Base-by-base conservation (phyloP, 169 alveolate species). In the Nephromyces sp. region DNA sequence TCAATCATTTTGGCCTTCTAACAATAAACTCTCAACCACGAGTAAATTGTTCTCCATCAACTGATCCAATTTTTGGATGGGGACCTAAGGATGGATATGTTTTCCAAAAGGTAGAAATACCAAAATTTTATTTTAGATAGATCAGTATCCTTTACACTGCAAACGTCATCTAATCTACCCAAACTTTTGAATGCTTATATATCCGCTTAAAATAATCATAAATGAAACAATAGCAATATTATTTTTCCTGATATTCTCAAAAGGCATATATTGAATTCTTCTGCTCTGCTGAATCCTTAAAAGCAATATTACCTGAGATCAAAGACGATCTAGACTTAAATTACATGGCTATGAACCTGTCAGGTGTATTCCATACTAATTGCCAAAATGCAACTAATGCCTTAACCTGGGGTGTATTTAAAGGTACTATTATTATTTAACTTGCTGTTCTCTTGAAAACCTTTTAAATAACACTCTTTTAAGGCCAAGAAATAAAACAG, bases 341-440 rank as follows among this genome's bases (percentile, higher is more conserved):
- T 32, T 83, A 80, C 67, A 68, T 73, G 65, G 91, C 90, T 6
- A 31, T 74, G 53, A 81, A 79, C 62, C n/a, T 15, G n/a, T 15
- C 15, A 5, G 81, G 74, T 32, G 61, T 64, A 5, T 61, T 32
- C 43, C 52, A n/a, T 8, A 80, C 66, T 25, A 77, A 84, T 66
- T 76, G 25, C 25, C 15, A 68, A 8, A 72, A 72, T 6, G 63
- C 66, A 35, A 86, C 81, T 22, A 84, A 80, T 57, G 91, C 91
- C 52, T 84, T 81, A 22, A 84, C 91, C 21, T 86, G 91, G 91
- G 91, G 91, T 2, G 84, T 84, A 2, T 86, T 86, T 78, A 75
- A 77, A 15, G 72, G 70, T 6, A 70, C 72, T 30, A 85, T 80
- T 15, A 43, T 43, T 15, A 15, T n/a, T 43, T 43, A 15, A 43